These are phyloP conservation scores for Boletellus ananas DNA, from an alignment of 768 basidiomycete genomes.

Conservation along the genomic window DNA sequence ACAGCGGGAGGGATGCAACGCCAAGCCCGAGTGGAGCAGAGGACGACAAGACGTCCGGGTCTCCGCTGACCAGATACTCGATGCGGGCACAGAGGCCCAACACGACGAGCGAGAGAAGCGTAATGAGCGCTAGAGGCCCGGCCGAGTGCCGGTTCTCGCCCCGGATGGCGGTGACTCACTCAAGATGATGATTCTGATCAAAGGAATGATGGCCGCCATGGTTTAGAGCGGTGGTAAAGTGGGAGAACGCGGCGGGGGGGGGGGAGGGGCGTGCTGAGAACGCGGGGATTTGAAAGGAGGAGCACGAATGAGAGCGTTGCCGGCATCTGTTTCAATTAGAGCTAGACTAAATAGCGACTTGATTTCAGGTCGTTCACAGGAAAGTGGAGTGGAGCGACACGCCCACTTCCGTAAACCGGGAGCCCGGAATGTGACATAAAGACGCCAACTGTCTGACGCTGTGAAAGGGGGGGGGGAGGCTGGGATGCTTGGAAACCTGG, in stretches of 20 bases:
- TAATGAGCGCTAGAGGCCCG: slow-evolving; percentile 8
- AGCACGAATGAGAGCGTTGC: neutral
- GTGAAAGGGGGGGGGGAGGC: too few species aligned
- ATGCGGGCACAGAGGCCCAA: slow-evolving; percentile 23
- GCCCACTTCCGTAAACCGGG: too few species aligned
- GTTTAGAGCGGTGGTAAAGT: neutral
- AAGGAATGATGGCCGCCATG: slow-evolving; percentile 22
- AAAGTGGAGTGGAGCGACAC: too few species aligned
- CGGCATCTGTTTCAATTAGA: neutral
- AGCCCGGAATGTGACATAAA: too few species aligned
- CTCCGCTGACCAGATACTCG: slow-evolving; percentile 9
- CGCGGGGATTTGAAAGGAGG: too few species aligned
- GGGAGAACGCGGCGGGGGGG: neutral
- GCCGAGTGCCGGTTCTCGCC: neutral
- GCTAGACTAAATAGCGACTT: too few species aligned
- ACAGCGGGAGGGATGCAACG: slow-evolving; percentile 19
- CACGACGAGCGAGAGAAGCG: slow-evolving; percentile 15
- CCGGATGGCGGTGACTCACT: slow-evolving; percentile 13
- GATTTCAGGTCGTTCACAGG: too few species aligned
- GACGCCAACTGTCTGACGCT: too few species aligned
- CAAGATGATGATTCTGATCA: slow-evolving; percentile 19
- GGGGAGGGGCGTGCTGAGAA: neutral
- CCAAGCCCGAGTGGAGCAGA: slow-evolving; percentile 20
- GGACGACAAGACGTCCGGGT: neutral
- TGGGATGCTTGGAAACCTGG: too few species aligned